Evolutionary conservation across 345 rosid species (phyloP).

Genomic region (Gynandropsis gynandra): DNA sequence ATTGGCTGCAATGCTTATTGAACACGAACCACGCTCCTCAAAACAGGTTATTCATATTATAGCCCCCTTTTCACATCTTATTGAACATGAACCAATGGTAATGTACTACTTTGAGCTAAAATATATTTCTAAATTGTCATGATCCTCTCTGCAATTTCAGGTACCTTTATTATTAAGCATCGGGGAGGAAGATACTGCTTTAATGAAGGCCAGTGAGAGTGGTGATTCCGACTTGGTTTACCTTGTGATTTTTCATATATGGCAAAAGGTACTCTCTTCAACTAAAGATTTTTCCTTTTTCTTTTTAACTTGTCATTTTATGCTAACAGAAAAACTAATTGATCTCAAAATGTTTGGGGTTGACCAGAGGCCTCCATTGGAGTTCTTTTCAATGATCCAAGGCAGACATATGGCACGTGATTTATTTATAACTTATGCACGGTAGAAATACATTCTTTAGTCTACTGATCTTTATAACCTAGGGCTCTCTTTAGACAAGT

Average conservation of each 20-base stretch:
- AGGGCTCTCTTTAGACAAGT: too few relatives aligned
- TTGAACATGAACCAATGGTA: background rate
- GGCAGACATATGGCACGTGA: constrained; percentile 80
- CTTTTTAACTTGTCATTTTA: background rate
- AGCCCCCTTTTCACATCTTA: background rate
- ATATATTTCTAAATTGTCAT: constrained; percentile 8
- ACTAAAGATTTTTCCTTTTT: background rate
- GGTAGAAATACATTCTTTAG: constrained; percentile 34
- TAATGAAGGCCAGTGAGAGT: constrained; percentile 88
- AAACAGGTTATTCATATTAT: constrained; percentile 52
- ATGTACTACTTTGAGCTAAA: background rate
- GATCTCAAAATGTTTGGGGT: constrained; percentile 21
- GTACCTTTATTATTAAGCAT: constrained; percentile 93
- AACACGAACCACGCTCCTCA: constrained; percentile 90
- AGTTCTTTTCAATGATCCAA: constrained; percentile 85
- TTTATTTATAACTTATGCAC: constrained; percentile 65
- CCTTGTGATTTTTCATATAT: constrained; percentile 90
- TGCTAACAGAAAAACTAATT: constrained; percentile 8
- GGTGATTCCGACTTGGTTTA: constrained; percentile 95
- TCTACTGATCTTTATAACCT: constrained; percentile 3
- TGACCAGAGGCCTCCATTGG: constrained; percentile 72
- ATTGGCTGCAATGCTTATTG: constrained; percentile 95
- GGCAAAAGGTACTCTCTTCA: constrained; percentile 64
- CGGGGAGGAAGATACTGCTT: constrained; percentile 91
- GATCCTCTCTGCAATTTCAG: constrained; percentile 32